Evolutionary conservation across 176 grass and related monocot genomes (phyloP).

Genomic region (Aegilops bicornis): DNA sequence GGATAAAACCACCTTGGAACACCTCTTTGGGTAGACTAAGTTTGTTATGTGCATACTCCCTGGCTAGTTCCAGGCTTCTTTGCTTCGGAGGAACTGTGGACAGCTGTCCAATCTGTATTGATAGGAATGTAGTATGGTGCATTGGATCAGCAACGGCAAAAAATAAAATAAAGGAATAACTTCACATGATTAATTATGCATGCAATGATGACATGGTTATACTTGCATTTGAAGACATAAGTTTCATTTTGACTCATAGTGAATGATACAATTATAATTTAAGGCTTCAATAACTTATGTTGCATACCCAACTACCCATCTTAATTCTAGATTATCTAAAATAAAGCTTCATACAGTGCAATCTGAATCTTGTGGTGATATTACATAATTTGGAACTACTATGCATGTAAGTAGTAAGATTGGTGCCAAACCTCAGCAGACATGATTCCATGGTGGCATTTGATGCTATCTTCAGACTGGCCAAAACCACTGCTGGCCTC

Average conservation of each 20-base stretch:
- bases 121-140: slow-evolving; percentile 5
- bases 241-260: neutral
- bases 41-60: slow-evolving; percentile 56
- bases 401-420: neutral
- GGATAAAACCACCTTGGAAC: slow-evolving; percentile 76
- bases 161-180: neutral
- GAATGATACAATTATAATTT: neutral
- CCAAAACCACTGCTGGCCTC: slow-evolving; percentile 92
- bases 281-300: neutral
- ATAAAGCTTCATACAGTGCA: neutral
- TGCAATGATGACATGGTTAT: neutral
- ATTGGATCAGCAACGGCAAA: slow-evolving; percentile 24
- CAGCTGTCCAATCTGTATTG: slow-evolving; percentile 72
- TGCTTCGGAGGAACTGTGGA: slow-evolving; percentile 69
- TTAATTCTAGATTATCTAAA: neutral
- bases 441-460: slow-evolving; percentile 90
- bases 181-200: neutral
- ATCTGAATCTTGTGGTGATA: slow-evolving; percentile 13
- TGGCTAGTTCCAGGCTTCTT: slow-evolving; percentile 57
- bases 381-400: slow-evolving; percentile 8
- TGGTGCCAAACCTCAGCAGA: slow-evolving; percentile 65
- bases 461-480: slow-evolving; percentile 74
- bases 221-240: neutral
- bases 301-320: neutral
- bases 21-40: slow-evolving; percentile 61